Evolutionary conservation across 352 stramenopile species (phyloP), one percentile per base, ranked within the genome.

Genomic region (Phytophthora melonis): DNA sequence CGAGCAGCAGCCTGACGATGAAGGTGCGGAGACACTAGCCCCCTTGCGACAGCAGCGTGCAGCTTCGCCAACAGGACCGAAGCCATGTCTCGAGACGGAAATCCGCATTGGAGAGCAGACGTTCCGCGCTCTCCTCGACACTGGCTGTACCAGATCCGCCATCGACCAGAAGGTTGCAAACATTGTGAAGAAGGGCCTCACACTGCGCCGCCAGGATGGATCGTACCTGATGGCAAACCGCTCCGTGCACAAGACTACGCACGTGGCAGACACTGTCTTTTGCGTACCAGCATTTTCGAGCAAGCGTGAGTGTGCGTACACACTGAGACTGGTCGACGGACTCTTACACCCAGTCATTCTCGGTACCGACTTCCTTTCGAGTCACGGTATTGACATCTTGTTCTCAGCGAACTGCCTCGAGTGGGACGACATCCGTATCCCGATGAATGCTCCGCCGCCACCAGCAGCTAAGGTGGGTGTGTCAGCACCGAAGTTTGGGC

Each of bases 11-110:
- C 16, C 41, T 52, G 43, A 25, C 43, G 43, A 52, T 52, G 43
- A 52, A 52, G 25, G 43, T 25, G 43, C 43, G 18, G 43, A 52
- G 16, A 25, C 18, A 52, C 43, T 52, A 23, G 43, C 43, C 43
- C 18, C 43, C 43, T 52, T 23, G 43, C 16, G 18, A 25, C 43
- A 52, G 43, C 43, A 52, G 43, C 18, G 43, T 52, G 43, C 43
- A 23, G 43, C 43, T 23, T 6, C 43, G 8, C n/a, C 18, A 13
- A 18, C 43, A 52, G 43, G 43, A 52, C n/a, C 0, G 16, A 52
- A 52, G 43, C 43, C 43, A 52, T 52, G 43, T 23, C 43, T 52
- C 18, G 18, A 52, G 25, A 52, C 43, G 43, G 43, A 52, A 52
- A 4, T 52, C 43, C 43, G 43, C 10, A 52, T 25, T 52, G 43